Evolutionary conservation across 2,329 filamentous ascomycete genomes (phyloP), one percentile per base, ranked within the genome.

Genomic region (Lachnellula suecica): DNA sequence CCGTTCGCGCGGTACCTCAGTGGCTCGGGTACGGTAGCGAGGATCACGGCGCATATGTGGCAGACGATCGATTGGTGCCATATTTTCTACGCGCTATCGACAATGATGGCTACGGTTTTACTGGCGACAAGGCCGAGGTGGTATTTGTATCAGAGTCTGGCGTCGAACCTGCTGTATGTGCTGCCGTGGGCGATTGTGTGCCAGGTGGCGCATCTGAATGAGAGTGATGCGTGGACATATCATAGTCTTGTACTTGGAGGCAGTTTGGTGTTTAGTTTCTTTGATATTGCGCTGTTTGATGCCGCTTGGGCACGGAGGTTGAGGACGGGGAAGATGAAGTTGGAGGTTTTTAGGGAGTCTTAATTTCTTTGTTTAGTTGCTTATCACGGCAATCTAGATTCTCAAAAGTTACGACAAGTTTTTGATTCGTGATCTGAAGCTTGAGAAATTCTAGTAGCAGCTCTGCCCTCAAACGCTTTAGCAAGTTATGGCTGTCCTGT

Each of bases 101-200:
- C 80, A 1, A 84, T 89, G 61, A 70, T 90, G 0, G 83, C 84
- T 0, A 78, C 83, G 0, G 72, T 90, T 0, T 67, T 91, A 0
- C 74, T 88, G 19, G 0, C 86, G 0, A 88, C 85, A 0, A 70
- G 76, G 0, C 85, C 85, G 0, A 71, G 71, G 2, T 89, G 83
- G 85, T 90, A 88, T 63, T 72, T 89, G 0, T 82, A 79, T 52
- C 85, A 89, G 64, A 84, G 82, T 3, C 68, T 90, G 1, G 77
- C 72, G 0, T 87, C 84, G 6, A 90, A 89, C 60, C 44, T 90
- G 0, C 66, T 85, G 0, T 89, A 85, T 63, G 84, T 89, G 0
- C 68, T 91, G 2, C 86, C 85, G 0, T 90, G 86, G 85, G 85
- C 86, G 0, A 80, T 90, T 37, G 83, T 79, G 0, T 83, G 79